Evolutionary conservation across 2,329 filamentous ascomycete genomes (phyloP).

Genomic region (Scedosporium aurantiacum): DNA sequence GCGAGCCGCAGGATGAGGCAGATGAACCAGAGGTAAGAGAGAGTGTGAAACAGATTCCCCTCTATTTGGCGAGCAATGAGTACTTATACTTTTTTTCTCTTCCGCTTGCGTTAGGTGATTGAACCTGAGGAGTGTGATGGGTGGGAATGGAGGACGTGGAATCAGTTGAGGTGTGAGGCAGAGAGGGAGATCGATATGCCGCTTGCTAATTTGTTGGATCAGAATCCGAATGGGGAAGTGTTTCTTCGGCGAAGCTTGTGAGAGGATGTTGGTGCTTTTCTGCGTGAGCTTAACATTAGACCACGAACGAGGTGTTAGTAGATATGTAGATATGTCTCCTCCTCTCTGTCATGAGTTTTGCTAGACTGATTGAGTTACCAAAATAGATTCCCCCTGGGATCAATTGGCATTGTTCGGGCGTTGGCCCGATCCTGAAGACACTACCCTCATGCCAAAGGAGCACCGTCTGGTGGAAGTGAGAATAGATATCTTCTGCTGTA

Average conservation of each 20-base stretch:
- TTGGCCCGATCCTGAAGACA: too few relatives aligned
- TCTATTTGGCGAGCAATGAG: not conserved
- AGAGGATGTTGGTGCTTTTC: not conserved
- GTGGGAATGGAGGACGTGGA: constrained; percentile 38
- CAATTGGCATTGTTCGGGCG: too few relatives aligned
- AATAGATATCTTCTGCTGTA: too few relatives aligned
- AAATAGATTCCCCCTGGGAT: too few relatives aligned
- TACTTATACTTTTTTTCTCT: too few relatives aligned
- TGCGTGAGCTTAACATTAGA: not conserved
- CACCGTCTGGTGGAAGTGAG: too few relatives aligned
- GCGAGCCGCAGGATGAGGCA: constrained; percentile 32
- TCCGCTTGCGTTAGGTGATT: constrained; percentile 13
- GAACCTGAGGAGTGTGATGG: constrained; percentile 40
- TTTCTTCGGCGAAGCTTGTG: constrained; percentile 1
- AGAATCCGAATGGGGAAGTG: not conserved
- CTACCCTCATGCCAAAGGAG: too few relatives aligned
- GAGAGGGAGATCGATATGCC: constrained; percentile 3
- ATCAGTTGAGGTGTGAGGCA: constrained; percentile 21
- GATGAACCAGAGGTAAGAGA: constrained; percentile 31
- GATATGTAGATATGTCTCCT: not conserved
- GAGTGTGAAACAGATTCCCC: not conserved
- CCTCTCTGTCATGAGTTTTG: too few relatives aligned
- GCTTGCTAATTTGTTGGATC: constrained; percentile 1
- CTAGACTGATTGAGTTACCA: too few relatives aligned
- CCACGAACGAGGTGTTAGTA: not conserved